A percentile compares a stretch with the other conserved stretches of the same genome.
Evolutionary conservation across 2,329 filamentous ascomycete genomes (phyloP).

Genomic region (Fusarium gaditjirri): DNA sequence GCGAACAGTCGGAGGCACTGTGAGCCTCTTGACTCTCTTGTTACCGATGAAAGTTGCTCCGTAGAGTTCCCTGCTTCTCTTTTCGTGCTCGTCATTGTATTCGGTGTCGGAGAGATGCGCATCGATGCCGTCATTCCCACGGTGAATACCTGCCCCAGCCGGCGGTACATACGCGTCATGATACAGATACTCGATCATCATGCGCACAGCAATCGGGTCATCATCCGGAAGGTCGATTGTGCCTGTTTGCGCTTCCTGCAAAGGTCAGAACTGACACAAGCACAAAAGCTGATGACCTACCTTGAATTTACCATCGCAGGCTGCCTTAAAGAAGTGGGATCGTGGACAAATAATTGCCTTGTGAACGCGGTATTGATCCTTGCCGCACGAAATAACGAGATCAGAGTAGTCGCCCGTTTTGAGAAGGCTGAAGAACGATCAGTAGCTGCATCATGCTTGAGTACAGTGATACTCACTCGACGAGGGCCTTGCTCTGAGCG

Average conservation of each 20-base stretch:
- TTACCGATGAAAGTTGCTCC: accelerated
- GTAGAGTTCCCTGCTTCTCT: not conserved
- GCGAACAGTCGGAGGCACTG: accelerated
- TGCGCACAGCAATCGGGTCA: not conserved
- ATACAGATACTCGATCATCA: constrained; percentile 21
- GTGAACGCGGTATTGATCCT: constrained; percentile 5
- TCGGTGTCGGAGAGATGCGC: accelerated
- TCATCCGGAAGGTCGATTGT: constrained; percentile 6
- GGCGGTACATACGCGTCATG: not conserved
- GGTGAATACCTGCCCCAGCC: not conserved
- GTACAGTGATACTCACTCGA: not conserved
- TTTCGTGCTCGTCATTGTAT: not conserved
- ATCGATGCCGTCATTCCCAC: accelerated
- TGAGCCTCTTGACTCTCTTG: not conserved
- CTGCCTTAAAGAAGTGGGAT: constrained; percentile 5
- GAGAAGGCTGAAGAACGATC: not conserved
- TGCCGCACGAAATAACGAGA: not conserved
- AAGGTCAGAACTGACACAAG: not conserved
- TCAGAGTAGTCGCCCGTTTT: not conserved
- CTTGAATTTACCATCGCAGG: not conserved
- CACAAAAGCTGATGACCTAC: not conserved
- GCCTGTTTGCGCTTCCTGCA: not conserved
- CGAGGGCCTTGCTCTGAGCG: not conserved
- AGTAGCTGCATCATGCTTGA: not conserved
- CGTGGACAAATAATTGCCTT: constrained; percentile 17